Percentiles rank a stretch among this genome's conserved stretches.
These are phyloP conservation scores for Sclerotinia nivalis DNA, from an alignment of 2,329 filamentous ascomycete genomes.

Conservation along the genomic window DNA sequence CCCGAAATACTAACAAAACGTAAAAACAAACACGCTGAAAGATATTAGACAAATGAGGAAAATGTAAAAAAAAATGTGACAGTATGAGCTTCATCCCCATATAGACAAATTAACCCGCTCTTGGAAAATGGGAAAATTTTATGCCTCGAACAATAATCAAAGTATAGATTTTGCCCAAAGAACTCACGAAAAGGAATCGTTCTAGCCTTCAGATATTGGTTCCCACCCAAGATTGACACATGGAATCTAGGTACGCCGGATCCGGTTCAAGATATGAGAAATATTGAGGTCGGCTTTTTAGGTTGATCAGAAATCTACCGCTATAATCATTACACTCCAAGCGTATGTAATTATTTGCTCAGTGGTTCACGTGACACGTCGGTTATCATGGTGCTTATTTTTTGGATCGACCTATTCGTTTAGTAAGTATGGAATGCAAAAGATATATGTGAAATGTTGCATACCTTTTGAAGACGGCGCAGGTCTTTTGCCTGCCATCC, in stretches of 20 bases:
- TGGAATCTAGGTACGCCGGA: conserved; percentile 43
- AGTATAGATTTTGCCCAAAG: conserved; percentile 28
- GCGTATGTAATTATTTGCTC: conserved; percentile 12
- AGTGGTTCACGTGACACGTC: conserved; percentile 34
- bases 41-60: conserved; percentile 1
- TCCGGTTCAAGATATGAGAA: conserved; percentile 43
- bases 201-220: neutral
- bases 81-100: conserved; percentile 5
- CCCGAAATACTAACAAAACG: conserved; percentile 1
- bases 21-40: neutral
- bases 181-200: conserved; percentile 13
- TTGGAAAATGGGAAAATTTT: conserved; percentile 47
- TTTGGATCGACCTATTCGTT: conserved; percentile 36
- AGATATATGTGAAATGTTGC: conserved; percentile 1
- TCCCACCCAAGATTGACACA: conserved; percentile 17
- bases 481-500: conserved; percentile 36
- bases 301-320: conserved; percentile 15
- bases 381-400: conserved; percentile 33
- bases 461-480: conserved; percentile 39
- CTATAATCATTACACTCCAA: conserved; percentile 16
- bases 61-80: neutral
- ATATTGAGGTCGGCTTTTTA: conserved; percentile 20
- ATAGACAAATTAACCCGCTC: conserved; percentile 37
- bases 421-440: conserved; percentile 18
- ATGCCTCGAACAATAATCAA: conserved; percentile 42